Conservation (phyloP, 345 rosid species). For the Citrus trifoliata region DNA sequence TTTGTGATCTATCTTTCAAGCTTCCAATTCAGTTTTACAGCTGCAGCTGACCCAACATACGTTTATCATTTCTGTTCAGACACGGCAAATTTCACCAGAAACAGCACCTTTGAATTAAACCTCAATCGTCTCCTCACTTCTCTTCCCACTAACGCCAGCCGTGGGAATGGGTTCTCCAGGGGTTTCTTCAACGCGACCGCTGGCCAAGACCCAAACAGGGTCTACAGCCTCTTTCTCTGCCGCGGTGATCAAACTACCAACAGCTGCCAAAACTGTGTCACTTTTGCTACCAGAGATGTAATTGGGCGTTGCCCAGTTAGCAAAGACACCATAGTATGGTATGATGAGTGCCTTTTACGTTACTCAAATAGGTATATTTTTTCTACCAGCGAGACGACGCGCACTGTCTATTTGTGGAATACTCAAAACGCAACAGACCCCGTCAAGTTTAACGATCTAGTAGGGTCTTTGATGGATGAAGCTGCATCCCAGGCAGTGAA, state of each 20-base stretch:
- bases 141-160: conserved; percentile 26
- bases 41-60: not conserved
- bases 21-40: not conserved
- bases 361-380: conserved; percentile 33
- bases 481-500: not conserved
- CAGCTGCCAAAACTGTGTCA: conserved; percentile 24
- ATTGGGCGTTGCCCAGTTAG: conserved; percentile 24
- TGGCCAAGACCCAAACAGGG: conserved; percentile 19
- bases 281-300: conserved; percentile 17
- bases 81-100: not conserved
- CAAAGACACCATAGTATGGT: conserved; percentile 33
- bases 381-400: not conserved
- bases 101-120: conserved; percentile 42
- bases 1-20: not conserved
- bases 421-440: conserved; percentile 25
- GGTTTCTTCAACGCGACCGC: conserved; percentile 29
- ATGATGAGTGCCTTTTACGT: conserved; percentile 39
- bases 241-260: not conserved
- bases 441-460: not conserved
- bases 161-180: conserved; percentile 23
- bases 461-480: not conserved
- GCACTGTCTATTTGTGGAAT: conserved; percentile 4
- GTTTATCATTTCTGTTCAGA: not conserved
- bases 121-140: conserved; percentile 35
- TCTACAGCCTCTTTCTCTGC: conserved; percentile 35